Percentiles rank a stretch among this genome's conserved stretches.
phyloP scores from a whole-genome alignment of 371 early-diverging fungal genomes.

The Actinomortierella wolfii region DNA sequence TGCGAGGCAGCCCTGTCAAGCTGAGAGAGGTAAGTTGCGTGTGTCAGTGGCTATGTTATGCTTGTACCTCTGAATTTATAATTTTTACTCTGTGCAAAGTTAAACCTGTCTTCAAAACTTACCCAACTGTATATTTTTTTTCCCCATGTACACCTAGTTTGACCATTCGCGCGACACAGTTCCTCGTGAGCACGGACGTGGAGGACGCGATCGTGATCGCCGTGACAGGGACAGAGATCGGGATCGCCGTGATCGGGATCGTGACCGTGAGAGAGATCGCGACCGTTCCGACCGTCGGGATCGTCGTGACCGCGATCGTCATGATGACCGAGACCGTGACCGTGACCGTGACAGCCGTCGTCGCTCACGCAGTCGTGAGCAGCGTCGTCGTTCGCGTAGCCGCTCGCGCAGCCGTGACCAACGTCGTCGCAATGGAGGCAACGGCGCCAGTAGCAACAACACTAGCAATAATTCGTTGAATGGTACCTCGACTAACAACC shows the following conservation, averaged over 20 bases:
- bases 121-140: neutral
- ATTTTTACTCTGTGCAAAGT: neutral
- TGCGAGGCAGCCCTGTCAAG: slow-evolving; percentile 77
- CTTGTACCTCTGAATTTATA: slow-evolving; percentile 1
- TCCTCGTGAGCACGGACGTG: slow-evolving; percentile 47
- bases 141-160: slow-evolving; percentile 14
- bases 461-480: too few species aligned
- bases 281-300: slow-evolving; percentile 30
- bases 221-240: slow-evolving; percentile 39
- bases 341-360: slow-evolving; percentile 32
- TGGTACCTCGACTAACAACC: too few species aligned
- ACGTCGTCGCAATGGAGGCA: slow-evolving; percentile 13
- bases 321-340: slow-evolving; percentile 43
- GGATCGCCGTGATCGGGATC: slow-evolving; percentile 24
- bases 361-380: slow-evolving; percentile 28
- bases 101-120: neutral
- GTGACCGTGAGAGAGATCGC: slow-evolving; percentile 25
- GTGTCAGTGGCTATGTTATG: neutral
- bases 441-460: too few species aligned
- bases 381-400: slow-evolving; percentile 1
- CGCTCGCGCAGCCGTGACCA: slow-evolving; percentile 39
- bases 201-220: slow-evolving; percentile 49
- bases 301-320: slow-evolving; percentile 33
- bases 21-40: slow-evolving; percentile 74
- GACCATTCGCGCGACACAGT: slow-evolving; percentile 47